These are phyloP conservation scores for Boechera divaricarpa DNA, from an alignment of 345 rosid genomes.

Conservation along the genomic window DNA sequence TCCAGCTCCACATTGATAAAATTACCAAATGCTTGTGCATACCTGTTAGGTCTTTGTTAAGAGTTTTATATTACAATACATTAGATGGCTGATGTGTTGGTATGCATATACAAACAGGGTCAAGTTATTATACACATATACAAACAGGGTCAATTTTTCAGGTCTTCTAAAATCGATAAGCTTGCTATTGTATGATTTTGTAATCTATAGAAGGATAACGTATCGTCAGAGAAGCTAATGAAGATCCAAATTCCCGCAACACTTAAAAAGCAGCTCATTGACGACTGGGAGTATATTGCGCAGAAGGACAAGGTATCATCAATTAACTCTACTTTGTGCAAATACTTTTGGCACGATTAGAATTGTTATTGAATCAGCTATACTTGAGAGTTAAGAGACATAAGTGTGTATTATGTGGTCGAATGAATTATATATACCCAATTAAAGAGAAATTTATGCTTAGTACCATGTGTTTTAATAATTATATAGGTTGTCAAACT, in stretches of 20 bases:
- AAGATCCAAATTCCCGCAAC: slow-evolving; percentile 87
- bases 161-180: slow-evolving; percentile 6
- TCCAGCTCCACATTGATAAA: slow-evolving; percentile 1
- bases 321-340: background rate
- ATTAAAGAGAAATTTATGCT: too few relatives aligned
- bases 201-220: slow-evolving; percentile 57
- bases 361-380: background rate
- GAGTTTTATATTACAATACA: background rate
- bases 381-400: slow-evolving; percentile 8
- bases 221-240: slow-evolving; percentile 63
- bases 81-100: slow-evolving; percentile 7
- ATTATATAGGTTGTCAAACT: slow-evolving; percentile 83
- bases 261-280: slow-evolving; percentile 82
- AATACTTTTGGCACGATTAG: background rate
- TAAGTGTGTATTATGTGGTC: background rate
- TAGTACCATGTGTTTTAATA: slow-evolving; percentile 10
- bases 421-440: slow-evolving; percentile 40
- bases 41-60: slow-evolving; percentile 2
- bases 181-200: slow-evolving; percentile 29
- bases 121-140: background rate
- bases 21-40: slow-evolving; percentile 9
- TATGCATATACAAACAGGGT: slow-evolving; percentile 1
- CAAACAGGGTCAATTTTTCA: slow-evolving; percentile 1
- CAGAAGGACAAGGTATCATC: slow-evolving; percentile 82
- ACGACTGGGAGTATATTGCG: slow-evolving; percentile 79